Evolutionary conservation across 140 eudicot species (phyloP).

Genomic region (Flaveria floridana): DNA sequence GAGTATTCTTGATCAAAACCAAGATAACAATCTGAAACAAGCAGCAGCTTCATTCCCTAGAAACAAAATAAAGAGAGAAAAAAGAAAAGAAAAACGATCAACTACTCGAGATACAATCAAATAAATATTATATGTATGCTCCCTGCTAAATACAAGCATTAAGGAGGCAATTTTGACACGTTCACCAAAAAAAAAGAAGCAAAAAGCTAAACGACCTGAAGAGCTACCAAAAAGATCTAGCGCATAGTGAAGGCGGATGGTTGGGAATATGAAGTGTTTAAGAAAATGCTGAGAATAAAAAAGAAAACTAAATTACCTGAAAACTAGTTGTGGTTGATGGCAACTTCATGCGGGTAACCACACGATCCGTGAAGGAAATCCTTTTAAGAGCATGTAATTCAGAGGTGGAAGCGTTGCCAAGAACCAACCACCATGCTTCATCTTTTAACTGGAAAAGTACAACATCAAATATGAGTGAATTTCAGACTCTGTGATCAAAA

Average conservation of each 20-base stretch:
- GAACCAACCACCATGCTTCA: constrained; percentile 96
- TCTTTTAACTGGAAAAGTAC: constrained; percentile 58
- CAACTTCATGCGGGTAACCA: constrained; percentile 72
- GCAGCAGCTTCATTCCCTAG: constrained; percentile 80
- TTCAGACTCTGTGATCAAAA: background rate
- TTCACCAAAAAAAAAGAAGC: background rate
- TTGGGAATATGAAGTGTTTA: background rate
- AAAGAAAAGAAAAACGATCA: background rate
- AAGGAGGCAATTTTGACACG: background rate
- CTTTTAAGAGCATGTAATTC: constrained; percentile 77
- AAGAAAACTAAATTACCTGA: constrained; percentile 45
- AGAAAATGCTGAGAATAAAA: background rate
- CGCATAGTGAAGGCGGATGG: background rate
- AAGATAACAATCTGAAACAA: constrained; percentile 88
- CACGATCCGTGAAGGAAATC: constrained; percentile 62
- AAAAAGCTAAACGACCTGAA: too few species aligned
- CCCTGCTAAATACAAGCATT: background rate
- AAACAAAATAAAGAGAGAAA: background rate
- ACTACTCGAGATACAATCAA: background rate
- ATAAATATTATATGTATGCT: background rate
- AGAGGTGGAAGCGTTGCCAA: constrained; percentile 71
- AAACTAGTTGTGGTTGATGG: constrained; percentile 52
- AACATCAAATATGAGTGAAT: constrained; percentile 18
- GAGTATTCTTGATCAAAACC: constrained; percentile 77
- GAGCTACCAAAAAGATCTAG: background rate